A percentile compares a stretch with the other conserved stretches of the same genome.
Evolutionary conservation across 805 yeast genomes (phyloP).

Genomic region (Komagataella pastoris): DNA sequence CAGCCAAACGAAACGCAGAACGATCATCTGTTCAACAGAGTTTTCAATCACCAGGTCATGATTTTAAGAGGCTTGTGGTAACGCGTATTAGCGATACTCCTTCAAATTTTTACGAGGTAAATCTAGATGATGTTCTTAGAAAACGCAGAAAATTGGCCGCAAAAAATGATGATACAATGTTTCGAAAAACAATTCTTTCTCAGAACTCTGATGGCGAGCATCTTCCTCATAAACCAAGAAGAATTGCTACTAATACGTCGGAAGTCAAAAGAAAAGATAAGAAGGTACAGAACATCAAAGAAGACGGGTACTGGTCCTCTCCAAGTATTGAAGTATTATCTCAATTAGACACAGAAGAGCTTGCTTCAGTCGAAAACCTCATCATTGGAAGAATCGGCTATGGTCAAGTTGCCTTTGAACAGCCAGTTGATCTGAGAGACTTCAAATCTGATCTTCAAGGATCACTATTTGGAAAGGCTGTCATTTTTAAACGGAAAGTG

Average conservation of each 20-base stretch:
- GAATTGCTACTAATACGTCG: slow-evolving; percentile 1
- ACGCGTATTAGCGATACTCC: neutral
- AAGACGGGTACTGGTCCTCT: slow-evolving; percentile 54
- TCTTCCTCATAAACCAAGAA: neutral
- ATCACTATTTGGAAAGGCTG: slow-evolving; percentile 24
- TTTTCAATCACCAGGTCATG: neutral
- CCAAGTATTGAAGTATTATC: slow-evolving; percentile 44
- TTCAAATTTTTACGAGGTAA: slow-evolving; percentile 1
- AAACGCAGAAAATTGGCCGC: neutral
- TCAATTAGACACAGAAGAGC: slow-evolving; percentile 27
- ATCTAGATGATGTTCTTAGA: neutral
- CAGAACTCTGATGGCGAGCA: neutral
- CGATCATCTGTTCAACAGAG: neutral
- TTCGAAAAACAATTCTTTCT: slow-evolving; percentile 9
- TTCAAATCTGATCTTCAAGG: slow-evolving; percentile 27
- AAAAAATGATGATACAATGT: neutral
- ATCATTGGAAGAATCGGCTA: slow-evolving; percentile 53
- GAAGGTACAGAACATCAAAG: slow-evolving; percentile 1
- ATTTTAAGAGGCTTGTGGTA: neutral
- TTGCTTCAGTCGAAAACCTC: slow-evolving; percentile 46
- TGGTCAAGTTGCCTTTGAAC: slow-evolving; percentile 55
- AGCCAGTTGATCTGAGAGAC: slow-evolving; percentile 55
- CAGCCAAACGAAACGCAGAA: neutral
- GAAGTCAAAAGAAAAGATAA: slow-evolving; percentile 1
- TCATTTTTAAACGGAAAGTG: slow-evolving; percentile 30